Percentiles rank a stretch among this genome's conserved stretches.
Conservation (phyloP, 2,329 filamentous ascomycete genomes). For the Microdochium bolleyi region DNA sequence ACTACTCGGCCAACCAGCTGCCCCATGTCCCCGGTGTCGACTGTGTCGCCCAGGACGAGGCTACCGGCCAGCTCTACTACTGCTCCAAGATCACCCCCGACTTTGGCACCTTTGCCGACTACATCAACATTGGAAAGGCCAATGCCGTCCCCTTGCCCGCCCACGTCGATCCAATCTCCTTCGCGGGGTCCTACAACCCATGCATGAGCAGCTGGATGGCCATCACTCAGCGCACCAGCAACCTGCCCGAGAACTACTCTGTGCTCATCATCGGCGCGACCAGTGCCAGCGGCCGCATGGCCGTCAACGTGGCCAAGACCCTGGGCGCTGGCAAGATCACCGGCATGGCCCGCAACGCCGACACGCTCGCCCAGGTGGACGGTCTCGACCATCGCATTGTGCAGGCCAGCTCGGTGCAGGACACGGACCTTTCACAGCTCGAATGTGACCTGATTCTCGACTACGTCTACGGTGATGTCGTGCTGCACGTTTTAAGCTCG, state of each 20-base stretch:
- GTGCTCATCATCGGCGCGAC: slow-evolving; percentile 46
- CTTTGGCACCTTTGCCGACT: slow-evolving; percentile 35
- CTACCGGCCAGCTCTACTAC: slow-evolving; percentile 40
- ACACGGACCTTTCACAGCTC: slow-evolving; percentile 36
- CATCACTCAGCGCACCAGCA: slow-evolving; percentile 31
- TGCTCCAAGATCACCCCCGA: slow-evolving; percentile 29
- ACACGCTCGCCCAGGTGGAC: slow-evolving; percentile 29
- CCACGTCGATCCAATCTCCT: slow-evolving; percentile 34
- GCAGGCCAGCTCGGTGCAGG: slow-evolving; percentile 26
- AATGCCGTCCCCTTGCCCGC: slow-evolving; percentile 30
- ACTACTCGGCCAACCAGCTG: slow-evolving; percentile 40
- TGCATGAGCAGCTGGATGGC: slow-evolving; percentile 52
- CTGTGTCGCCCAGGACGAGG: slow-evolving; percentile 37
- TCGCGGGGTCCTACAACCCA: slow-evolving; percentile 47
- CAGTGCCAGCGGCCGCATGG: slow-evolving; percentile 41
- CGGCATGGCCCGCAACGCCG: slow-evolving; percentile 39
- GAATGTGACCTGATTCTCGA: slow-evolving; percentile 47
- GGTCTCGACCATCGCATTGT: slow-evolving; percentile 36
- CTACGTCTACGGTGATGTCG: slow-evolving; percentile 44
- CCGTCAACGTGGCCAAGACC: slow-evolving; percentile 35
- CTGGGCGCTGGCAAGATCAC: slow-evolving; percentile 42
- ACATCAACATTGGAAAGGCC: slow-evolving; percentile 35
- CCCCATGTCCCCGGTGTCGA: slow-evolving; percentile 46
- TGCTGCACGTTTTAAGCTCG: slow-evolving; percentile 29
- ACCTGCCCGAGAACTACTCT: slow-evolving; percentile 32